These are phyloP conservation scores for Solanum hybrid DNA, from an alignment of 305 asterid genomes.

Conservation along the genomic window DNA sequence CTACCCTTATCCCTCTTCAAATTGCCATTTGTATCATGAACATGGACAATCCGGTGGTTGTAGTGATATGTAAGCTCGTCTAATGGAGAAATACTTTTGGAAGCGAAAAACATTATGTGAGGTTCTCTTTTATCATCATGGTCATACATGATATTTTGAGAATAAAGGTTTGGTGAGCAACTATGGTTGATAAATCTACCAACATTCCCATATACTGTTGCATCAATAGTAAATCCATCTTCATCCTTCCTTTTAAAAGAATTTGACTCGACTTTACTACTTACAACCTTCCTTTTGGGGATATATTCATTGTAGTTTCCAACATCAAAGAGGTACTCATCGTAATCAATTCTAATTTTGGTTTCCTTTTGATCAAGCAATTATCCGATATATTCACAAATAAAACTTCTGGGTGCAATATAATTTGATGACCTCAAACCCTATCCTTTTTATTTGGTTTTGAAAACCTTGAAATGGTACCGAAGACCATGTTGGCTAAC, in stretches of 20 bases:
- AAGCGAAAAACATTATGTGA: constrained; percentile 21
- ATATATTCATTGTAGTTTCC: background rate
- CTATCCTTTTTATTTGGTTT: constrained; percentile 20
- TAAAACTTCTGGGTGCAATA: constrained; percentile 13
- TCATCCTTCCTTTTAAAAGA: background rate
- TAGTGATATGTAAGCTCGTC: constrained; percentile 20
- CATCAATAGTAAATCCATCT: constrained; percentile 19
- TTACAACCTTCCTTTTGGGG: background rate
- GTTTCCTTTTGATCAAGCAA: constrained; percentile 15
- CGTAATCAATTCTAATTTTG: constrained; percentile 1
- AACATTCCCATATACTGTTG: constrained; percentile 14
- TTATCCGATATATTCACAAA: constrained; percentile 23
- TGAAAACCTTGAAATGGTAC: constrained; percentile 15
- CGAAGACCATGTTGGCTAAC: background rate
- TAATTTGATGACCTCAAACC: constrained; percentile 14
- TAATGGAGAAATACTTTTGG: constrained; percentile 13
- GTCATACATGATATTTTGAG: constrained; percentile 17
- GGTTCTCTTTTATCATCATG: constrained; percentile 14
- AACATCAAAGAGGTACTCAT: constrained; percentile 21
- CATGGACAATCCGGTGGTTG: constrained; percentile 10
- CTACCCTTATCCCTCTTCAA: constrained; percentile 16
- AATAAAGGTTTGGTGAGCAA: constrained; percentile 28
- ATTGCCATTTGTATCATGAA: constrained; percentile 19
- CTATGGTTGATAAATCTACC: constrained; percentile 28
- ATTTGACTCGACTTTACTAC: background rate